These are phyloP conservation scores for Avena eriantha DNA, from an alignment of 176 grass and related monocot species.

Conservation along the genomic window DNA sequence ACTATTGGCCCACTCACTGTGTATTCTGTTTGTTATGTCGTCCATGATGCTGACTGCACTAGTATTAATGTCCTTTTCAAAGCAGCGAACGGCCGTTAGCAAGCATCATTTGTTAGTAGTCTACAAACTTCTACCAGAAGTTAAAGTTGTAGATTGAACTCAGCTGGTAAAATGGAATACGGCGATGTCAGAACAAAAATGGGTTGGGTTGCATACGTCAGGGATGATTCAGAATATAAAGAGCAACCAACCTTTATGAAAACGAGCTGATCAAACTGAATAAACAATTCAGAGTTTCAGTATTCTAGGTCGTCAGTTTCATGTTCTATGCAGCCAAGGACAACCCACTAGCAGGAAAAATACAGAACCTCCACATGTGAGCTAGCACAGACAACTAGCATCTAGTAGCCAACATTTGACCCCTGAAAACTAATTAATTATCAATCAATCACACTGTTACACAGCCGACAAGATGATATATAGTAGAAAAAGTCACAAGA, in stretches of 20 bases:
- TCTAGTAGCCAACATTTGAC: slow-evolving; percentile 42
- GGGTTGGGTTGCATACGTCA: neutral
- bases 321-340: slow-evolving; percentile 51
- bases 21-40: too few relatives aligned
- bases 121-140: neutral
- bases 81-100: neutral
- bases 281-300: slow-evolving; percentile 5
- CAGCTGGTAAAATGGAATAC: neutral
- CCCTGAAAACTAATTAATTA: slow-evolving; percentile 39
- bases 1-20: neutral
- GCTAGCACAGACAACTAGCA: slow-evolving; percentile 32
- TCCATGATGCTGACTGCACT: neutral
- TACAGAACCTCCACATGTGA: slow-evolving; percentile 50
- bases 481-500: slow-evolving; percentile 44
- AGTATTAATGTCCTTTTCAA: neutral
- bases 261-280: neutral
- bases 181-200: neutral
- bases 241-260: slow-evolving; percentile 14
- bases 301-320: slow-evolving; percentile 20
- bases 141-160: neutral
- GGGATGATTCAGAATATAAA: slow-evolving; percentile 25
- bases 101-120: neutral
- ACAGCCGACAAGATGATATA: slow-evolving; percentile 28
- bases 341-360: slow-evolving; percentile 45
- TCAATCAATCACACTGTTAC: slow-evolving; percentile 28